A percentile compares a stretch with the other conserved stretches of the same genome.
These are phyloP conservation scores for Chaetoscypha palmicola DNA, from an alignment of 2,329 filamentous ascomycete genomes.

Conservation along the genomic window DNA sequence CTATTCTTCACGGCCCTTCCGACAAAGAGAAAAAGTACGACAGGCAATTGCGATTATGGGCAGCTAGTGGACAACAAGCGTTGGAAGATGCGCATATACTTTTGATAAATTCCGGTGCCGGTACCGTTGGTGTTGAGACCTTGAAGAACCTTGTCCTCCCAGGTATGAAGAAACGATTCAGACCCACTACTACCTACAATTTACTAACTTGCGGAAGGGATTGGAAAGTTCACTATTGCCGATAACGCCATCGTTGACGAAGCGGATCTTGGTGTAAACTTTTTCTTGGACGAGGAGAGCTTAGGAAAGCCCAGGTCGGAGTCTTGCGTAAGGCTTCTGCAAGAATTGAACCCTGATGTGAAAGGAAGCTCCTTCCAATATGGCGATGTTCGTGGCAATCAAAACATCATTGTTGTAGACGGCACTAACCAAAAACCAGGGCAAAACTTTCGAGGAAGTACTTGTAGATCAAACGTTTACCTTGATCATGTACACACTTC, in stretches of 20 bases:
- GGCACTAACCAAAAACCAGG: too few species aligned
- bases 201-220: constrained; percentile 43
- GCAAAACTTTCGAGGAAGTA: constrained; percentile 25
- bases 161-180: constrained; percentile 41
- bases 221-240: constrained; percentile 86
- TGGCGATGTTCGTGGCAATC: too few species aligned
- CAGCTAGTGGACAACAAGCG: constrained; percentile 81
- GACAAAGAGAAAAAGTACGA: constrained; percentile 78
- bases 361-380: constrained; percentile 62
- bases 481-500: constrained; percentile 54
- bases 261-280: constrained; percentile 87
- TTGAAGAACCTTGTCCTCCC: constrained; percentile 97
- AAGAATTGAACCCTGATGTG: constrained; percentile 91
- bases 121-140: constrained; percentile 81
- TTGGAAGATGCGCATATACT: constrained; percentile 89
- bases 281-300: constrained; percentile 79
- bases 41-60: constrained; percentile 91
- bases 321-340: constrained; percentile 67
- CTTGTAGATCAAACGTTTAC: constrained; percentile 41
- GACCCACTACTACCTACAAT: constrained; percentile 3
- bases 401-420: too few species aligned
- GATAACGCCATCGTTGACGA: constrained; percentile 73
- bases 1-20: constrained; percentile 44
- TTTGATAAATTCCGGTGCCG: constrained; percentile 79
- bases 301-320: constrained; percentile 73